Base-by-base conservation (phyloP, 257 asterid species). In the Oldenlandia corymbosa region DNA sequence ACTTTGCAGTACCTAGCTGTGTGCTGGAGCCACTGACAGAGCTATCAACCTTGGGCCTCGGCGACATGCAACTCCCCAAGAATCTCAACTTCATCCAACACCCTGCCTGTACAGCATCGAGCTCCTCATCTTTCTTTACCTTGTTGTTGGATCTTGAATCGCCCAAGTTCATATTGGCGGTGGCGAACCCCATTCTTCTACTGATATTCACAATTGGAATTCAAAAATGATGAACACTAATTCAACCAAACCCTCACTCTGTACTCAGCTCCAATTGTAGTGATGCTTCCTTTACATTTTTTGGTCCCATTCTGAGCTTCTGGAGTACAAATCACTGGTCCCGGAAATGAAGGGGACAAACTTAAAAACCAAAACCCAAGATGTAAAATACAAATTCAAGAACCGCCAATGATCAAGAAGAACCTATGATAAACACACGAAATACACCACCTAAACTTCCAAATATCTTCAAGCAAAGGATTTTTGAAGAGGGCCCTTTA, bases 71-170 rank as follows among this genome's bases (percentile, higher is more conserved):
- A 24, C 87, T 75, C 12, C 95, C 87, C 36, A 88, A 68, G 54
- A 84, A 78, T 56, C 82, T 76, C 75, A 86, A 74, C 75, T 79
- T 78, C 67, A 79, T 67, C 88, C 96, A 88, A 65, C 94, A 80
- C 13, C 87, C 62, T n/a, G 72, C 68, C 60, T 56, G 83, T 62
- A 69, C 85, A 52, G 68, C 90, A 62, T 68, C 91, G 54, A 73
- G 83, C 31, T 74, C 91, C 39, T 75, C 85, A 32, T 71, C 86
- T 68, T 65, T 66, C 56, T 76, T 75, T 36, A 66, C 68, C 65
- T 67, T 80, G 51, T 78, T 80, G 70, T 76, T 85, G 64, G 51
- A 69, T 65, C 59, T 77, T 75, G 70, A 5, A 57, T 48, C 16
- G 41, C 66, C 81, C 70, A 75, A 69, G 28, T 65, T 71, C 54